phyloP scores from a whole-genome alignment of 495 filamentous ascomycete genomes.

The Paragyromitra xinjiangensis region DNA sequence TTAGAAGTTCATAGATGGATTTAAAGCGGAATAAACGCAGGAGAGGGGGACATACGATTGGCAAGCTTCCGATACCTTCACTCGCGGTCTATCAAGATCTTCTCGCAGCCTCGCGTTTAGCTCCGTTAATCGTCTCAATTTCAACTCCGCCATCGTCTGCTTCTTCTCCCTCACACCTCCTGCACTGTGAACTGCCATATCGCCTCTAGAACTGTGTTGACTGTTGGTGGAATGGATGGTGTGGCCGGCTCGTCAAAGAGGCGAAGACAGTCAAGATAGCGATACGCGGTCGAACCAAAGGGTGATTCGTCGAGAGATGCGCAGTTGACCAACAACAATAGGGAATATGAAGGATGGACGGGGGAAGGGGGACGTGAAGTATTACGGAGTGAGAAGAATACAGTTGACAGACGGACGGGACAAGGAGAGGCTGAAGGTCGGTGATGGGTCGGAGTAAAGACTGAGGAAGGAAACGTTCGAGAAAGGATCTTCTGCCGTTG shows the following conservation, averaged over 20 bases:
- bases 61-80: conserved; percentile 92
- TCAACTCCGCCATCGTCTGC: conserved; percentile 98
- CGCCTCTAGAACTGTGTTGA: conserved; percentile 31
- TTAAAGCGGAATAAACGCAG: background rate
- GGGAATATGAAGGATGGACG: conserved; percentile 21
- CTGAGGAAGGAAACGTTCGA: conserved; percentile 55
- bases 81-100: conserved; percentile 91
- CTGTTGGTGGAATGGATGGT: conserved; percentile 37
- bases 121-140: conserved; percentile 93
- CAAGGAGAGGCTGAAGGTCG: conserved; percentile 51
- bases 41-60: conserved; percentile 74
- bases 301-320: conserved; percentile 65
- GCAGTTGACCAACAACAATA: conserved; percentile 62
- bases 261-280: conserved; percentile 22
- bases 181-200: conserved; percentile 57
- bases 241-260: conserved; percentile 47
- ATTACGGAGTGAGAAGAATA: conserved; percentile 45
- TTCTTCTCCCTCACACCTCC: conserved; percentile 73
- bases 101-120: conserved; percentile 93
- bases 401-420: conserved; percentile 22
- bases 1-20: background rate
- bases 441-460: conserved; percentile 54
- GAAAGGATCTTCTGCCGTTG: conserved; percentile 52
- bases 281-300: conserved; percentile 38
- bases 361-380: conserved; percentile 22